Percentiles rank a stretch among this genome's conserved stretches.
Conservation (phyloP, 2,329 filamentous ascomycete genomes). For the Ophiostoma sp. region DNA sequence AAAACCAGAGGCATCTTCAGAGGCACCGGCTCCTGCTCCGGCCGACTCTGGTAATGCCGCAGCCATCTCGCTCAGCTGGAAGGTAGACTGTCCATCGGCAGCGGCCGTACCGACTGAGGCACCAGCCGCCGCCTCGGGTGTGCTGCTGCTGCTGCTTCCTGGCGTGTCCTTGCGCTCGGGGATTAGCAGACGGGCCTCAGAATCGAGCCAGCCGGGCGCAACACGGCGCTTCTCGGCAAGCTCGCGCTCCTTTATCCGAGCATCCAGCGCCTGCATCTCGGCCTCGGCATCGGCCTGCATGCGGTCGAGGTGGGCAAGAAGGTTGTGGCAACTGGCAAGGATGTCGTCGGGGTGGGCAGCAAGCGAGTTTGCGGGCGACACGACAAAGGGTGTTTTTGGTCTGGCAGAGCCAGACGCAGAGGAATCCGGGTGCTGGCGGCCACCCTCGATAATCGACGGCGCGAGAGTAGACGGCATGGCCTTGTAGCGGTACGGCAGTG, state of each 20-base stretch:
- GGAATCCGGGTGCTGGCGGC: conserved; percentile 28
- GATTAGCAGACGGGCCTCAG: conserved; percentile 62
- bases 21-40: neutral
- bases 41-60: conserved; percentile 19
- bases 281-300: conserved; percentile 62
- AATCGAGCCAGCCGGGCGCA: conserved; percentile 76
- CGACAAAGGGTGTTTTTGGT: conserved; percentile 63
- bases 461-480: conserved; percentile 81
- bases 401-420: conserved; percentile 23
- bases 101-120: neutral
- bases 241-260: conserved; percentile 58
- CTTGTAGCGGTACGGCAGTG: conserved; percentile 93
- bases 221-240: conserved; percentile 73
- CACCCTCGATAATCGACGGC: conserved; percentile 50
- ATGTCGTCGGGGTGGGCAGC: conserved; percentile 85
- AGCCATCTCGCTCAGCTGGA: conserved; percentile 26
- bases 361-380: conserved; percentile 71
- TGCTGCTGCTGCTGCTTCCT: conserved; percentile 31
- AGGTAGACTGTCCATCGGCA: conserved; percentile 17
- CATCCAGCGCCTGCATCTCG: conserved; percentile 65
- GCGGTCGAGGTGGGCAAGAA: conserved; percentile 68
- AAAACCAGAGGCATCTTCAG: neutral
- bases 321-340: conserved; percentile 68
- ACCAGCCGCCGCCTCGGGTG: too few species aligned
- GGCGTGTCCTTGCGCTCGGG: conserved; percentile 49